Conservation (phyloP, 140 eudicot species). For the Stevia rebaudiana region DNA sequence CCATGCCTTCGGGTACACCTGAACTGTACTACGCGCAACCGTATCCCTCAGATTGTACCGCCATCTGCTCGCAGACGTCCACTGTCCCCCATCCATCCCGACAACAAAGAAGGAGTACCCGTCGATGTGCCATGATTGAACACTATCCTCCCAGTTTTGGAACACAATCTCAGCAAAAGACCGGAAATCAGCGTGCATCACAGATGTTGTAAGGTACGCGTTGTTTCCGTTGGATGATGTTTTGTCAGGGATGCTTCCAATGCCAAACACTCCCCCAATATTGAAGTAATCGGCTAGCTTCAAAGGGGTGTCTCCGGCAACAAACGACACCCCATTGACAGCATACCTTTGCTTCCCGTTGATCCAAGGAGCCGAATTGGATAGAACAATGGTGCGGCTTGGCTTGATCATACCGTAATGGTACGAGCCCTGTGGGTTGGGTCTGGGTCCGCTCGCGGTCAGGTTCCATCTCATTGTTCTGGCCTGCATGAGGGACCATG, state of each 20-base stretch:
- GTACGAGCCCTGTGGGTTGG: slow-evolving; percentile 97
- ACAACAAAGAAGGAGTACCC: slow-evolving; percentile 96
- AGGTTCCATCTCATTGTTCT: slow-evolving; percentile 69
- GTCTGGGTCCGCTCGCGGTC: slow-evolving; percentile 95
- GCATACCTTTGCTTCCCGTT: slow-evolving; percentile 86
- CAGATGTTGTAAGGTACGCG: slow-evolving; percentile 69
- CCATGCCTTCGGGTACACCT: slow-evolving; percentile 96
- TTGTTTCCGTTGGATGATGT: slow-evolving; percentile 42
- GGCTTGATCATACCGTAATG: slow-evolving; percentile 85
- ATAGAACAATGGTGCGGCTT: slow-evolving; percentile 68
- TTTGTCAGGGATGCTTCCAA: slow-evolving; percentile 72
- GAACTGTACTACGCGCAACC: slow-evolving; percentile 72
- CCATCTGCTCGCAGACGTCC: slow-evolving; percentile 67
- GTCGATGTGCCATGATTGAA: slow-evolving; percentile 89
- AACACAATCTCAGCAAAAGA: slow-evolving; percentile 83
- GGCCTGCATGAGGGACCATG: slow-evolving; percentile 74
- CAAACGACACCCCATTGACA: slow-evolving; percentile 78
- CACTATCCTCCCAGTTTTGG: slow-evolving; percentile 82
- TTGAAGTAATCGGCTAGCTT: slow-evolving; percentile 86
- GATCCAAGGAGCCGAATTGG: slow-evolving; percentile 81
- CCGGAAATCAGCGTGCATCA: slow-evolving; percentile 75
- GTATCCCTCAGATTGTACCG: slow-evolving; percentile 80
- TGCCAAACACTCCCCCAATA: slow-evolving; percentile 66
- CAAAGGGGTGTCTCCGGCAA: slow-evolving; percentile 71
- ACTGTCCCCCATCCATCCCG: slow-evolving; percentile 98